Conservation (phyloP, 2,329 filamentous ascomycete species). For the Microdochium bolleyi region DNA sequence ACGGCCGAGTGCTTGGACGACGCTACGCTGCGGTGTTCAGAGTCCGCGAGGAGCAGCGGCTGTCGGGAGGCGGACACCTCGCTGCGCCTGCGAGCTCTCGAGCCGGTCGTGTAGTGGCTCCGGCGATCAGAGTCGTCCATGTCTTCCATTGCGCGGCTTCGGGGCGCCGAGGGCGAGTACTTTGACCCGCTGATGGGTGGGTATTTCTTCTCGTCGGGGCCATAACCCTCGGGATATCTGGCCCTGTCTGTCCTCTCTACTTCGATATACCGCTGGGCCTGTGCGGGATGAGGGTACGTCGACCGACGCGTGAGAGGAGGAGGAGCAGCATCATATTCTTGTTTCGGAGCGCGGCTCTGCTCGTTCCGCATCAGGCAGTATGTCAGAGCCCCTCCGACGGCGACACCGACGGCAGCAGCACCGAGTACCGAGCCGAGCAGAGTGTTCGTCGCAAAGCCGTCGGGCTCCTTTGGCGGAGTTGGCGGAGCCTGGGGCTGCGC, state of each 20-base stretch:
- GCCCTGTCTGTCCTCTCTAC: constrained; percentile 28
- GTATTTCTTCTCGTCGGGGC: constrained; percentile 20
- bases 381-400: constrained; percentile 50
- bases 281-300: constrained; percentile 28
- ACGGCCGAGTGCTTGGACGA: constrained; percentile 23
- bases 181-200: constrained; percentile 24
- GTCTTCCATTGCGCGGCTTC: constrained; percentile 24
- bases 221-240: constrained; percentile 25
- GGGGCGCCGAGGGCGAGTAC: constrained; percentile 22
- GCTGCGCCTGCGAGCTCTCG: constrained; percentile 30
- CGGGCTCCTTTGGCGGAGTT: constrained; percentile 22
- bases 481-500: constrained; percentile 7
- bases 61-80: constrained; percentile 24
- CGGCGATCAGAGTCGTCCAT: constrained; percentile 31
- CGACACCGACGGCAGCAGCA: constrained; percentile 64
- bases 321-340: constrained; percentile 30
- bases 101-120: constrained; percentile 24
- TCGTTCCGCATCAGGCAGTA: constrained; percentile 66
- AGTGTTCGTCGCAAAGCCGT: constrained; percentile 46
- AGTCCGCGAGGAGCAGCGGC: constrained; percentile 30
- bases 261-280: constrained; percentile 26
- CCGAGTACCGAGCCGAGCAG: constrained; percentile 72
- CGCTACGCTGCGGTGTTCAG: constrained; percentile 31
- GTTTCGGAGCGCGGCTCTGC: constrained; percentile 26
- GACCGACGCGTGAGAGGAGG: constrained; percentile 32